Evolutionary conservation across 2,329 filamentous ascomycete species (phyloP).

Genomic region (Fusarium proliferatum): DNA sequence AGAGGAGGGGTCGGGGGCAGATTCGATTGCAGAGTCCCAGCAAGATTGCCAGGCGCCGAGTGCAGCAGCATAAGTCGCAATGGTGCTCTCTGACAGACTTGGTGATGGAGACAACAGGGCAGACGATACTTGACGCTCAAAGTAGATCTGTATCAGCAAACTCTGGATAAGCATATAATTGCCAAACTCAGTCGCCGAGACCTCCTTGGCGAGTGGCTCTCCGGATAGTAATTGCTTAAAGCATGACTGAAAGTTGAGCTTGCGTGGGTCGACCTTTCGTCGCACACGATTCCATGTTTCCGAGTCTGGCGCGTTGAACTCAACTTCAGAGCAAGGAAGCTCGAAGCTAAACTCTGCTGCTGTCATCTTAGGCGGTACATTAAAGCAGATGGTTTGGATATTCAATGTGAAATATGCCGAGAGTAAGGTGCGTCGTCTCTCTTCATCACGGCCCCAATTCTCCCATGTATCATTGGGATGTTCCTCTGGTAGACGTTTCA

Average conservation of each 20-base stretch:
- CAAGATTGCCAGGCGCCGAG: not conserved
- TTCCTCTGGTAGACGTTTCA: not conserved
- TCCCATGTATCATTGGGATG: not conserved
- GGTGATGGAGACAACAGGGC: not conserved
- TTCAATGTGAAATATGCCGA: not conserved
- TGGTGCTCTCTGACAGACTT: not conserved
- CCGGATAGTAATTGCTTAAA: not conserved
- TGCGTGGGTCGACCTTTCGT: not conserved
- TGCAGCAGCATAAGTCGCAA: not conserved
- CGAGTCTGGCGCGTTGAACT: not conserved
- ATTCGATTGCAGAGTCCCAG: conserved; percentile 1
- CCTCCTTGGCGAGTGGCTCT: not conserved
- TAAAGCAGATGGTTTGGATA: not conserved
- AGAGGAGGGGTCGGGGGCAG: not conserved
- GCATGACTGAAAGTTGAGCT: not conserved
- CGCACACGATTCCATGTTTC: not conserved
- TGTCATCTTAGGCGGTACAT: not conserved
- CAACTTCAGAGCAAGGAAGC: not conserved
- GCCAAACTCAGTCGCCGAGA: conserved; percentile 15
- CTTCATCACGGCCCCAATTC: not conserved
- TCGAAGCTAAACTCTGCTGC: not conserved
- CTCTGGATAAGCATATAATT: conserved; percentile 30
- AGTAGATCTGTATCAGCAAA: conserved; percentile 22
- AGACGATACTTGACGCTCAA: conserved; percentile 9
- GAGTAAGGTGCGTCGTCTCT: not conserved